Conservation (phyloP, 257 asterid genomes). For the Salvia miltiorrhiza region DNA sequence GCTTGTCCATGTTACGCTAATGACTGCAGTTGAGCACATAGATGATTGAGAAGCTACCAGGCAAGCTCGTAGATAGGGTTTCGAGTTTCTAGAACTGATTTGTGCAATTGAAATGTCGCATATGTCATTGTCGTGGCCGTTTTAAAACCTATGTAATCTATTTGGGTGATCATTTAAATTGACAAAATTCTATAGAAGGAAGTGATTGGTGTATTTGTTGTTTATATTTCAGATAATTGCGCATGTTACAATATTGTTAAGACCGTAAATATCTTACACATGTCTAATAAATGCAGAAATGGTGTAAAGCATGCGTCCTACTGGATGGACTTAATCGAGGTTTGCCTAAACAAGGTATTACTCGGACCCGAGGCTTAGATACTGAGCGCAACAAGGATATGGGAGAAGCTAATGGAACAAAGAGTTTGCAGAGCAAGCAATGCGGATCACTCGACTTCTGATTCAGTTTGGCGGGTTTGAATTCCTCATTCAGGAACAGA, state of each 20-base stretch:
- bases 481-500: not conserved
- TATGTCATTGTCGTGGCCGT: too few species aligned
- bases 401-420: constrained; percentile 37
- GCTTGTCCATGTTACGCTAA: not conserved
- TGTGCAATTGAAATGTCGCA: too few species aligned
- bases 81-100: too few species aligned
- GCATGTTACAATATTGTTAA: too few species aligned
- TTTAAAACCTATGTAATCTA: too few species aligned
- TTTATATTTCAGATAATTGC: too few species aligned
- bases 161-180: too few species aligned
- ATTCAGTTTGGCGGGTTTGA: constrained; percentile 4
- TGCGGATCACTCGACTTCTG: constrained; percentile 75
- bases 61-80: too few species aligned
- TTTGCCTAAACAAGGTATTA: constrained; percentile 84
- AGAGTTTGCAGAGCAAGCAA: constrained; percentile 61
- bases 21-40: not conserved
- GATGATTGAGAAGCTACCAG: too few species aligned
- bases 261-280: not conserved
- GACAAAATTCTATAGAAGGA: too few species aligned
- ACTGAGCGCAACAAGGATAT: constrained; percentile 34
- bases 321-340: constrained; percentile 92
- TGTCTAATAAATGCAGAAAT: constrained; percentile 55
- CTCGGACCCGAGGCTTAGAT: constrained; percentile 54
- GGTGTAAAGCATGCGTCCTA: constrained; percentile 96
- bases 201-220: too few species aligned